Base-by-base conservation (phyloP, 352 stramenopile species). In the Phytophthora gonapodyides region DNA sequence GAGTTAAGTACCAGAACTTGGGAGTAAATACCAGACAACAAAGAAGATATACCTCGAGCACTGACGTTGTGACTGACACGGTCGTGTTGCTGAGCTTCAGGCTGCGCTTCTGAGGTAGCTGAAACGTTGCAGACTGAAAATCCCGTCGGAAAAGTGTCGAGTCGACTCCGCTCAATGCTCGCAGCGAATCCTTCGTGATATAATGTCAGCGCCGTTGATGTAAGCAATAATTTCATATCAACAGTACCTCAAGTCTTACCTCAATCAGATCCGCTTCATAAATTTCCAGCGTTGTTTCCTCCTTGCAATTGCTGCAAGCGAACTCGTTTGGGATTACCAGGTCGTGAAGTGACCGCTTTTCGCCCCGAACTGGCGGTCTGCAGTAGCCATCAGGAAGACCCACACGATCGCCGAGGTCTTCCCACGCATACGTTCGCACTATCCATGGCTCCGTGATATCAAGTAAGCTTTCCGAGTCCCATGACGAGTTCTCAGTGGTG, bases 101-200 rank as follows among this genome's bases (percentile, higher is more conserved):
- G 5, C 30, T 57, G 12, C 73, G 63, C 47, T 61, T 78, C 36
- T 65, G 52, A 30, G 83, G 75, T n/a, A 89, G 53, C 30, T 69
- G 51, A 36, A 93, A 82, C 16, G 54, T 67, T 33, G 71, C 80
- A 6, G 70, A 68, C 8, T 49, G 30, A 5, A 79, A 33, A 52
- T 85, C 67, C 33, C 71, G 63, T 27, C 76, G 71, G 41, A 86
- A 87, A 30, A 89, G 42, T 31, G 76, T 73, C 7, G 83, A 93
- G 1, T 88, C 76, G 33, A 93, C 69, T n/a, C 81, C 83, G 64
- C 69, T 80, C 4, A 93, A 57, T 41, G 71, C 78, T 60, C 73
- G 75, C n/a, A 89, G 43, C 1, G 69, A 71, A 67, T 85, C 79
- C 83, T 92, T 40, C 2, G n/a, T n/a, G 52, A 57, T 30, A 11